These are phyloP conservation scores for Sparassis latifolia DNA, from an alignment of 1,284 basidiomycete species.

Conservation along the genomic window DNA sequence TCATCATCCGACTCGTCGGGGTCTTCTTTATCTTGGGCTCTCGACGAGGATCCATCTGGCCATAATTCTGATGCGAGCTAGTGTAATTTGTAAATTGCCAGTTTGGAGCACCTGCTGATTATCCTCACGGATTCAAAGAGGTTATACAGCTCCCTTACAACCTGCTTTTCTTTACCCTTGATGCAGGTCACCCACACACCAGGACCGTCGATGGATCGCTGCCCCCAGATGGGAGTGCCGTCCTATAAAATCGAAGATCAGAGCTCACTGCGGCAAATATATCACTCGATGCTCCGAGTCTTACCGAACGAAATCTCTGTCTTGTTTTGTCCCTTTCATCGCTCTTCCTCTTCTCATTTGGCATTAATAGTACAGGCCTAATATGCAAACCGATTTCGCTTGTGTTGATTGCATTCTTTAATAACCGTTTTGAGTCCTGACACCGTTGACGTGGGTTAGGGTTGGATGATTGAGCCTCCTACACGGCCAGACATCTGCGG, in stretches of 20 bases:
- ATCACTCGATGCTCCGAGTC: not conserved
- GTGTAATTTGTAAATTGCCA: not conserved
- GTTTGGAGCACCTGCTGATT: not conserved
- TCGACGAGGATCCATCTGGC: slow-evolving; percentile 34
- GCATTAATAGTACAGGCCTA: slow-evolving; percentile 7
- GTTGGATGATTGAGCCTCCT: no score
- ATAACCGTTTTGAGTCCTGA: no score
- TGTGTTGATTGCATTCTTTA: no score
- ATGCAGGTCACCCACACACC: slow-evolving; percentile 79
- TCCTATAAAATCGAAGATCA: slow-evolving; percentile 32
- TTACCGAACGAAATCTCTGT: slow-evolving; percentile 20
- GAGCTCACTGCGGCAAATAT: not conserved
- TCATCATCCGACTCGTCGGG: slow-evolving; percentile 24
- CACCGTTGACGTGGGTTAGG: no score
- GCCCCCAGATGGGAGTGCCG: slow-evolving; percentile 59
- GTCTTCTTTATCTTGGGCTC: slow-evolving; percentile 4
- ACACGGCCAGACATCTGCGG: no score
- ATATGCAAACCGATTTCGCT: no score
- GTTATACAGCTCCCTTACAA: slow-evolving; percentile 70
- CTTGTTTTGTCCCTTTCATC: slow-evolving; percentile 19
- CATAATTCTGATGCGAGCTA: slow-evolving; percentile 68
- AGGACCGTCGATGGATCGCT: slow-evolving; percentile 62
- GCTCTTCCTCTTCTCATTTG: slow-evolving; percentile 20
- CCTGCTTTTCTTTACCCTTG: slow-evolving; percentile 74
- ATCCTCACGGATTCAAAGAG: slow-evolving; percentile 63